Evolutionary conservation across 2,329 filamentous ascomycete genomes (phyloP).

Genomic region (Arthrobotrys sinensis): DNA sequence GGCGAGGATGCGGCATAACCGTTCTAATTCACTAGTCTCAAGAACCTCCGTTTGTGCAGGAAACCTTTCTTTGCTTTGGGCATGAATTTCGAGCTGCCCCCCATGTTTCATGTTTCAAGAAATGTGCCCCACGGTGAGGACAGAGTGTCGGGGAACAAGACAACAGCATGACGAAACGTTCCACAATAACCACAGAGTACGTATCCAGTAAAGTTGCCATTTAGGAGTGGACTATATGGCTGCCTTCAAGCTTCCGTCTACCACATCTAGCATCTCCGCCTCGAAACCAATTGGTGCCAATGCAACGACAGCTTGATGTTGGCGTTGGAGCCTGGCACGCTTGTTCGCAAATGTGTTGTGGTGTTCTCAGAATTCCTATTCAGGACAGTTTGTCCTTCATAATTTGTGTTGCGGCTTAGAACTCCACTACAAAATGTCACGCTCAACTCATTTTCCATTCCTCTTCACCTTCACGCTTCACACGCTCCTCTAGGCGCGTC

Average conservation of each 20-base stretch:
- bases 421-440: too few relatives aligned
- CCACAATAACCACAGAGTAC: background rate
- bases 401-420: too few relatives aligned
- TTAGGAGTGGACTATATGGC: background rate
- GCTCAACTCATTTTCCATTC: background rate
- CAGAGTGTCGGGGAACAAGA: slow-evolving; percentile 14
- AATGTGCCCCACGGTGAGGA: background rate
- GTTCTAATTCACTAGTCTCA: background rate
- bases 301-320: too few relatives aligned
- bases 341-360: too few relatives aligned
- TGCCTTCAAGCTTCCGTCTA: too few relatives aligned
- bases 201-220: background rate
- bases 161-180: slow-evolving; percentile 11
- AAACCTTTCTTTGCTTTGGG: slow-evolving; percentile 7
- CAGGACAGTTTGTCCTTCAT: too few relatives aligned
- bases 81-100: slow-evolving; percentile 10
- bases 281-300: too few relatives aligned
- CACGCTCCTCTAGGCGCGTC: background rate
- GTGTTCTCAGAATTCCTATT: too few relatives aligned
- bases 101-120: slow-evolving; percentile 22
- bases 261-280: too few relatives aligned
- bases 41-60: slow-evolving; percentile 3
- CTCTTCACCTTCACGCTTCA: background rate
- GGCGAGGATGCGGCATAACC: slow-evolving; percentile 10
- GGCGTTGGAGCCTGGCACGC: too few relatives aligned